These are phyloP conservation scores for Sclerotinia nivalis DNA, from an alignment of 2,329 filamentous ascomycete genomes.

Conservation along the genomic window DNA sequence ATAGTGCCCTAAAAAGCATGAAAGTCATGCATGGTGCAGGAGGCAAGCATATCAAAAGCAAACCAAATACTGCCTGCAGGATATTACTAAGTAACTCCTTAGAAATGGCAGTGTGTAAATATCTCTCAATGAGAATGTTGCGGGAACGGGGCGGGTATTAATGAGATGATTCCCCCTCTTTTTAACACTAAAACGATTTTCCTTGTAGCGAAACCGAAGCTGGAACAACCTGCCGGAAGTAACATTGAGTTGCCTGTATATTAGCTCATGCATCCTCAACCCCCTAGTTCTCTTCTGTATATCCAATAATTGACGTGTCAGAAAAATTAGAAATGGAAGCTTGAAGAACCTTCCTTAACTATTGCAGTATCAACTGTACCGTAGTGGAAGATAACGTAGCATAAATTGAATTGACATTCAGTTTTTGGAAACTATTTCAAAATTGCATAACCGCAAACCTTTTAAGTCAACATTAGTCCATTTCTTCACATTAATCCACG, in stretches of 20 bases:
- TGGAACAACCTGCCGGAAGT: not conserved
- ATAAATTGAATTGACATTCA: not conserved
- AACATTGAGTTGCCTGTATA: too few species aligned
- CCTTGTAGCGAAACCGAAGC: not conserved
- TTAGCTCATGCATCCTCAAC: too few species aligned
- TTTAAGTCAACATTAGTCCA: not conserved
- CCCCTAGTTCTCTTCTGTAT: not conserved
- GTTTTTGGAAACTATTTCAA: accelerated
- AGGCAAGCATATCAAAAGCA: too few species aligned
- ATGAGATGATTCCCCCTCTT: too few species aligned
- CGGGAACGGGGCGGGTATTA: too few species aligned
- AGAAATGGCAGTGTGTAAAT: too few species aligned
- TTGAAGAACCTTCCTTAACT: not conserved
- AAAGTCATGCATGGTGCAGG: too few species aligned
- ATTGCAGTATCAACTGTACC: not conserved
- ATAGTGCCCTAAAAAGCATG: too few species aligned
- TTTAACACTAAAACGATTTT: not conserved
- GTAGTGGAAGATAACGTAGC: not conserved
- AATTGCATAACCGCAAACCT: not conserved
- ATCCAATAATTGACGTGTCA: not conserved
- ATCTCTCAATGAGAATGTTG: too few species aligned
- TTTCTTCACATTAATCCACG: not conserved
- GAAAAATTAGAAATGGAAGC: not conserved
- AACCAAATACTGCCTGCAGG: too few species aligned
- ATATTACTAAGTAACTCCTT: too few species aligned